Evolutionary conservation across 2,329 filamentous ascomycete species (phyloP).

Genomic region (Thelonectria olida): DNA sequence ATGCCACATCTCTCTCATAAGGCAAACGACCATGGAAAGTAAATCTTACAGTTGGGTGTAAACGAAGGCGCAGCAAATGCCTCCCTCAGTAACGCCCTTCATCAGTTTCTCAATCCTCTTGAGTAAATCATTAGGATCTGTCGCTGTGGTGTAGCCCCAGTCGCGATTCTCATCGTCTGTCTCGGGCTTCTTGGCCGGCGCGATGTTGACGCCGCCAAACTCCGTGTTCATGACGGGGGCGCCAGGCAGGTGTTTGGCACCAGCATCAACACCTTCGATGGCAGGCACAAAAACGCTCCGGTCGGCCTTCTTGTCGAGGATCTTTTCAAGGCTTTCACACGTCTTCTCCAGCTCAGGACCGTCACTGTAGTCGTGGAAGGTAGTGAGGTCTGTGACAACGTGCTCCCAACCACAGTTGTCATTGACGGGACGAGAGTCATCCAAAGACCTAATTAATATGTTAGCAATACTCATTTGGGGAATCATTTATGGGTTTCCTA

Average conservation of each 20-base stretch:
- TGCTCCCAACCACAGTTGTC: constrained; percentile 80
- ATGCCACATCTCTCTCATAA: not conserved
- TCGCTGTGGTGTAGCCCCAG: constrained; percentile 76
- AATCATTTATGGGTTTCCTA: constrained; percentile 40
- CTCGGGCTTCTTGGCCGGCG: constrained; percentile 50
- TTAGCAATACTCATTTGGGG: constrained; percentile 11
- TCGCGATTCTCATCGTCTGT: constrained; percentile 55
- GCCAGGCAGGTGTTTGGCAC: constrained; percentile 59
- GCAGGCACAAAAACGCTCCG: constrained; percentile 64
- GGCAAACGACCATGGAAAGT: not conserved
- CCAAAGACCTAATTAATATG: constrained; percentile 53
- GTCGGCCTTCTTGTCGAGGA: constrained; percentile 61
- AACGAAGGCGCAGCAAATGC: constrained; percentile 69
- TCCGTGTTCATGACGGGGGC: constrained; percentile 73
- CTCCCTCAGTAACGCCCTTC: constrained; percentile 64
- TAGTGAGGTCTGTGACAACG: constrained; percentile 69
- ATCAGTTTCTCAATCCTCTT: constrained; percentile 66
- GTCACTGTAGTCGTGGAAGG: constrained; percentile 75
- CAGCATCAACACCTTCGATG: constrained; percentile 53
- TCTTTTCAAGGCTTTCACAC: constrained; percentile 62
- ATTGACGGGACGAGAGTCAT: constrained; percentile 71
- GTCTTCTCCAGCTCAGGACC: constrained; percentile 63
- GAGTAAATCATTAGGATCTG: constrained; percentile 67
- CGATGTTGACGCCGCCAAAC: constrained; percentile 75
- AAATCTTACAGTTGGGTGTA: constrained; percentile 70